Evolutionary conservation across 2,329 filamentous ascomycete genomes (phyloP).

Genomic region (Thyridium curvatum): DNA sequence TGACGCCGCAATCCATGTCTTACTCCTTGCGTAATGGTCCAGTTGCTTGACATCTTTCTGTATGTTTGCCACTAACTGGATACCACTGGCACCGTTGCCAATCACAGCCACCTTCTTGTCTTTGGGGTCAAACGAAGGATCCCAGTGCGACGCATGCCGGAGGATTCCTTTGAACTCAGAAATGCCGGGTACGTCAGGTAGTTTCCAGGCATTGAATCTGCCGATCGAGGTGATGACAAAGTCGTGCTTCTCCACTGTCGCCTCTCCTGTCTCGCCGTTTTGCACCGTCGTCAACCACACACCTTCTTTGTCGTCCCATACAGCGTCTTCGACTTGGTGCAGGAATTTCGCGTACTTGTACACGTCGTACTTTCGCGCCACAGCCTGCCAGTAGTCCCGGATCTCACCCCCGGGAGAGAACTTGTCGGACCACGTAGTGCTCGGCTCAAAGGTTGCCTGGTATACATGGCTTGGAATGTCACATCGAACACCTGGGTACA

Average conservation of each 20-base stretch:
- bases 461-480: constrained; percentile 67
- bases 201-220: constrained; percentile 58
- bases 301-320: constrained; percentile 45
- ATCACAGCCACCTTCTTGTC: constrained; percentile 52
- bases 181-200: constrained; percentile 55
- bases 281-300: constrained; percentile 49
- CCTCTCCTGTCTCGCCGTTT: constrained; percentile 22
- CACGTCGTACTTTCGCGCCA: constrained; percentile 59
- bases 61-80: constrained; percentile 49
- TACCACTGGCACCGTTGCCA: constrained; percentile 56
- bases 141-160: constrained; percentile 57
- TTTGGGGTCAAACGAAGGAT: constrained; percentile 38
- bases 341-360: constrained; percentile 50
- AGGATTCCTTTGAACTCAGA: constrained; percentile 47
- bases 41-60: constrained; percentile 42
- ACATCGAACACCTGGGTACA: constrained; percentile 60
- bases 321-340: constrained; percentile 46
- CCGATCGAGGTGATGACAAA: constrained; percentile 59
- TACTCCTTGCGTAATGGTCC: constrained; percentile 59
- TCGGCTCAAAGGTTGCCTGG: constrained; percentile 61
- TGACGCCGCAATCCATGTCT: constrained; percentile 61
- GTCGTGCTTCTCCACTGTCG: constrained; percentile 42
- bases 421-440: constrained; percentile 61
- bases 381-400: constrained; percentile 55
- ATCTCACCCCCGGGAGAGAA: constrained; percentile 65